Base-by-base conservation (phyloP, 2,329 filamentous ascomycete genomes). In the Sporothrix sp. region DNA sequence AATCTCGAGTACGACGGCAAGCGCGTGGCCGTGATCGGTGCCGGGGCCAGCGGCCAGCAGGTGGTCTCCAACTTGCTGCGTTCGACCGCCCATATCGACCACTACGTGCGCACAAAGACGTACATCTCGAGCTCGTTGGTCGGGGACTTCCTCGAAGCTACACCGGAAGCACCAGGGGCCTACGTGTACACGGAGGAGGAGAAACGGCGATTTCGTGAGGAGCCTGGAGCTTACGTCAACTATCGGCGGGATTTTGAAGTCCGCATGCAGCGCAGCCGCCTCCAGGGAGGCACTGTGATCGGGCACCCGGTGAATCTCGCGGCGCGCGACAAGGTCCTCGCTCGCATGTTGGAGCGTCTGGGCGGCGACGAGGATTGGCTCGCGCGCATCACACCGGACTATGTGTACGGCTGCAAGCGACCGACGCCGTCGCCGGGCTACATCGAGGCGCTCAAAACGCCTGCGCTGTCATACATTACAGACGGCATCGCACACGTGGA, bases 381-480 rank as follows among this genome's bases (percentile, higher is more conserved):
- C 8, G n/a, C n/a, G 11, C 21, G 23, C 18, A 27, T 27, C 21
- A 40, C 23, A 3, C 37, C 37, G 11, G 37, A 40, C 21, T 27
- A 25, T 27, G 37, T 21, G 11, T n/a, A n/a, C 20, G 37, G 37
- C 37, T 27, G 21, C 54, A 57, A 54, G 58, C 63, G 58, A 43
- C 58, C 54, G 48, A 62, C 57, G 23, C 61, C 56, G 40, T 55
- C 58, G 0, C 55, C 58, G 21, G 58, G 59, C n/a, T 61, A 61
- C 37, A 51, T 61, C 14, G 59, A 61, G 36, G 53, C 58, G 4
- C 49, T 61, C 8, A 57, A 59, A 35, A 55, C 61, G 48, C 38
- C 54, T 1, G 63, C 65, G 20, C 58, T 66, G 16, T 56, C 61
- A 6, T 56, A 65, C 25, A 59, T 67, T 3, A 58, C 63, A 21